phyloP scores from a whole-genome alignment of 208 protist species.

The Acanthamoeba sp. region DNA sequence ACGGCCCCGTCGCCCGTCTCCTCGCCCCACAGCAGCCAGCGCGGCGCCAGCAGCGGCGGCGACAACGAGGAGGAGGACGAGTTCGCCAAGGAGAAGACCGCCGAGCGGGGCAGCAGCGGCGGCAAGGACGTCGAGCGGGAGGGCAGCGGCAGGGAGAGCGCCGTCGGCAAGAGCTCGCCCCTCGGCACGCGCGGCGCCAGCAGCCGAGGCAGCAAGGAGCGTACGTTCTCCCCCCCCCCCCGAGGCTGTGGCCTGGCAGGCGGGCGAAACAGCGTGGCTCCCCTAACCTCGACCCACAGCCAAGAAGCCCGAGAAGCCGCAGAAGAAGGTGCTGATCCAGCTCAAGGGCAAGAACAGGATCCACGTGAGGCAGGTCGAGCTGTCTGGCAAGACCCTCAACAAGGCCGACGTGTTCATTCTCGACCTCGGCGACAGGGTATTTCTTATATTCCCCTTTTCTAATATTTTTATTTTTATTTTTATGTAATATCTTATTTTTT shows the following conservation, averaged over 20 bases:
- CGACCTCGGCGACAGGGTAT: slow-evolving; percentile 44
- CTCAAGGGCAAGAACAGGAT: slow-evolving; percentile 56
- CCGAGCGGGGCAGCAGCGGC: neutral
- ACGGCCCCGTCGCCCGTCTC: neutral
- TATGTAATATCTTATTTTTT: too few species aligned
- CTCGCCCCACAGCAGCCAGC: slow-evolving; percentile 15
- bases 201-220: slow-evolving; percentile 17
- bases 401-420: slow-evolving; percentile 70
- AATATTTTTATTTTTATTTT: neutral
- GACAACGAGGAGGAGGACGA: slow-evolving; percentile 14
- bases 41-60: slow-evolving; percentile 5
- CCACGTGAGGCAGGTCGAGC: slow-evolving; percentile 51
- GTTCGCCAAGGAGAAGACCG: slow-evolving; percentile 37
- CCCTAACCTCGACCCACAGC: neutral
- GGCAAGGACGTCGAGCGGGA: neutral
- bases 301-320: slow-evolving; percentile 28
- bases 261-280: too few species aligned
- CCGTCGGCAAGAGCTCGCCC: neutral
- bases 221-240: neutral
- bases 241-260: too few species aligned
- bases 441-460: neutral
- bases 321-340: slow-evolving; percentile 51
- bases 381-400: slow-evolving; percentile 10
- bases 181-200: neutral
- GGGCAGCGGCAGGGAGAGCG: neutral